Base-by-base conservation (phyloP, 352 stramenopile genomes). In the Phytophthora macrochlamydospora region DNA sequence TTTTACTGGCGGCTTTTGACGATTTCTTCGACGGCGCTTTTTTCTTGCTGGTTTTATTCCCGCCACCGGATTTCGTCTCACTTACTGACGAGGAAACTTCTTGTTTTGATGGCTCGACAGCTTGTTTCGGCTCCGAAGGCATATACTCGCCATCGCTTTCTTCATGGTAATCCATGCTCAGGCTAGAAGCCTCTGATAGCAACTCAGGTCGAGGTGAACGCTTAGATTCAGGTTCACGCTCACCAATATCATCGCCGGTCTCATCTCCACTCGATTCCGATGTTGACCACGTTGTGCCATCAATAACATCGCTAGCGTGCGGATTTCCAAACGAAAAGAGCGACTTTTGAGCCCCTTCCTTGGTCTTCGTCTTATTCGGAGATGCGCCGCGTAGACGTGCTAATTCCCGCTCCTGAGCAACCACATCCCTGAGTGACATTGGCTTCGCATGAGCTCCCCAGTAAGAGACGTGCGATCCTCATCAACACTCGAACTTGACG, bases 71-170 rank as follows among this genome's bases (percentile, higher is more conserved):
- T 67, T 76, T 73, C 11, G 6, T 59, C 43, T 51, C 38, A 32
- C 24, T 64, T 14, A 24, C 11, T 51, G 40, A 37, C 9, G 11
- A 18, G 31, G 44, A 43, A 24, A 8, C 28, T 30, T 29, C 13
- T 31, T 57, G 59, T 11, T 38, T 32, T 54, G 46, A 5, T 14
- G 28, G n/a, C 9, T 53, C 69, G 3, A 11, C 9, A 44, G 7
- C 3, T 12, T 44, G 32, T 24, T 63, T 73, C 2, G 49, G 14
- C 54, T 73, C 62, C 43, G 28, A 62, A 4, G 50, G 56, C 12
- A 32, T 63, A 30, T 74, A 75, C 53, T 75, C 72, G 7, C 73
- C 67, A 32, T 84, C 76, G 28, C 70, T 79, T 7, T 65, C 60
- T 13, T 64, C 35, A 18, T 76, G 50, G 4, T 45, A 64, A 32